phyloP scores from a whole-genome alignment of 179 eudicot species.

The Amaranthus tricolor region DNA sequence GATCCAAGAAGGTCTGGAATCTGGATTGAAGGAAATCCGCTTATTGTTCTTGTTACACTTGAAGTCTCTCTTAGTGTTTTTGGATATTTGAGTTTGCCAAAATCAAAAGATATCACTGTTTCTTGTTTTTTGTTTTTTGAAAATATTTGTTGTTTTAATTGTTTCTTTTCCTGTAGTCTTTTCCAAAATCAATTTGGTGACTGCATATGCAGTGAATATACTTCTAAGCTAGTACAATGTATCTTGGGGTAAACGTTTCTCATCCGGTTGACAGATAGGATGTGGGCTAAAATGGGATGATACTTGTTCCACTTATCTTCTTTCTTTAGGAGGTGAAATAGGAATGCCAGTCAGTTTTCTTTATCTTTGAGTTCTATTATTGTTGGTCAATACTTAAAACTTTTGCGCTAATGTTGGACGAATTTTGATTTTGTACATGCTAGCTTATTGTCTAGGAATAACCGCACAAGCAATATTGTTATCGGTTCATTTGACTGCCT shows the following conservation, averaged over 20 bases:
- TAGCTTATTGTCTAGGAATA: too few relatives aligned
- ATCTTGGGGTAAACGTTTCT: not conserved
- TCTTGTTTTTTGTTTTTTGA: not conserved
- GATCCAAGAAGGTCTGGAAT: not conserved
- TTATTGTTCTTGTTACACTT: not conserved
- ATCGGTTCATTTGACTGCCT: not conserved
- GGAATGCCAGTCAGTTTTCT: not conserved
- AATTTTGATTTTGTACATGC: not conserved
- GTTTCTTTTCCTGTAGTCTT: not conserved
- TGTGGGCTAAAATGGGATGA: not conserved
- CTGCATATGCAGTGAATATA: not conserved
- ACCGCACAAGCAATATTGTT: not conserved
- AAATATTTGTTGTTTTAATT: too few relatives aligned
- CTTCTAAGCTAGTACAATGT: not conserved
- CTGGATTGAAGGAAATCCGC: not conserved
- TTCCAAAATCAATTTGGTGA: not conserved
- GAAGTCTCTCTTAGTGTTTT: not conserved
- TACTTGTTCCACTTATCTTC: not conserved
- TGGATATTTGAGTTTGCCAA: not conserved
- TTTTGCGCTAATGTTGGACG: not conserved
- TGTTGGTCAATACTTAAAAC: not conserved
- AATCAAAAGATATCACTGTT: not conserved
- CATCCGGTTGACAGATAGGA: not conserved
- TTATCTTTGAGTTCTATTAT: not conserved
- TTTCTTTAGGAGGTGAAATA: not conserved